Conservation (phyloP, 1,284 basidiomycete genomes). For the Ceratorhiza oryzae-sativae region DNA sequence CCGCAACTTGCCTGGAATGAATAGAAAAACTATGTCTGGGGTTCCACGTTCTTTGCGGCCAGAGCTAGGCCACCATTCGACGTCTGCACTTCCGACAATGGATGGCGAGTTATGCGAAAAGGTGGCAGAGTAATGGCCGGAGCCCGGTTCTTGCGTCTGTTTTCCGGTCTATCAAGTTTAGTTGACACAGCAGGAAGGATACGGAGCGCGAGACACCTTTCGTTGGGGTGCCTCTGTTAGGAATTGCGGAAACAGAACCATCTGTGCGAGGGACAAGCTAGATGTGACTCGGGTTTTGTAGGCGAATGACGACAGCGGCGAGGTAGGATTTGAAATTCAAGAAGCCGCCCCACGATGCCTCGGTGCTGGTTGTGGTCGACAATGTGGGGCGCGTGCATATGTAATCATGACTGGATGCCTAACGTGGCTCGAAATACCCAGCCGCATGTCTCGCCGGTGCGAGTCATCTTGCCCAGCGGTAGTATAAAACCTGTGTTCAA, state of each 20-base stretch:
- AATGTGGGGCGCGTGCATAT: not conserved
- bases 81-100: conserved; percentile 19
- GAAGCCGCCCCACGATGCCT: not conserved
- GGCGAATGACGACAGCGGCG: not conserved
- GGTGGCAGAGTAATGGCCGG: conserved; percentile 13
- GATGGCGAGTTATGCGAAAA: conserved; percentile 25
- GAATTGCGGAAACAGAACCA: not conserved
- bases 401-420: conserved; percentile 2
- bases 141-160: conserved; percentile 3
- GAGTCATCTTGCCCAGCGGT: not conserved
- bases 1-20: conserved; percentile 62
- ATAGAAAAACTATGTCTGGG: conserved; percentile 57
- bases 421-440: not conserved
- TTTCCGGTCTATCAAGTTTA: not conserved
- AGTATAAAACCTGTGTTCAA: not conserved
- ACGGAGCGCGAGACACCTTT: not conserved
- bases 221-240: not conserved
- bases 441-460: not conserved
- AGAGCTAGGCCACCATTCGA: conserved; percentile 28
- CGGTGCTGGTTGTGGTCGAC: conserved; percentile 6
- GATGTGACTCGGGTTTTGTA: too few relatives aligned
- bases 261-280: not conserved
- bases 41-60: not conserved
- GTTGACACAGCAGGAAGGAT: not conserved
- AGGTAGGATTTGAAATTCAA: too few relatives aligned